Conservation (phyloP, 805 yeast genomes). For the Wickerhamomyces alni region DNA sequence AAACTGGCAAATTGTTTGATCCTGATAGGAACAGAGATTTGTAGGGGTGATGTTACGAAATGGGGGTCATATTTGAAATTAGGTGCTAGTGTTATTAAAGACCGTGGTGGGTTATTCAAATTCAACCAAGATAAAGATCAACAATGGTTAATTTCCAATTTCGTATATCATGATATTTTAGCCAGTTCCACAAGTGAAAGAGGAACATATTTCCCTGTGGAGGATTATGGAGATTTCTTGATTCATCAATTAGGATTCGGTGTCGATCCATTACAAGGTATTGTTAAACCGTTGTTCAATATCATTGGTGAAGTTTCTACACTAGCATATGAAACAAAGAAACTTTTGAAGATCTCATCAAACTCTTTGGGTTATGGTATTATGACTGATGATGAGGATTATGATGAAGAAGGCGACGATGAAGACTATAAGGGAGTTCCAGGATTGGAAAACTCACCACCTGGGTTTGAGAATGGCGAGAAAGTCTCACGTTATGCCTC, state of each 20-base stretch:
- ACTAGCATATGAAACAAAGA: constrained; percentile 48
- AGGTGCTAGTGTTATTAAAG: constrained; percentile 57
- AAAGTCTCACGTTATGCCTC: constrained; percentile 28
- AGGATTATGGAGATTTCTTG: constrained; percentile 44
- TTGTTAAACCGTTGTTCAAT: constrained; percentile 62
- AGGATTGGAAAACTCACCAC: constrained; percentile 15
- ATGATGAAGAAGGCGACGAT: constrained; percentile 6
- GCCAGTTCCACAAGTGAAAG: constrained; percentile 55
- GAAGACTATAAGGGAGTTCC: constrained; percentile 15
- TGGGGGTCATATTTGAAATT: constrained; percentile 65
- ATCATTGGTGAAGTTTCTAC: constrained; percentile 64
- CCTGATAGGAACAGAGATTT: constrained; percentile 74
- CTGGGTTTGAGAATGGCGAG: constrained; percentile 17
- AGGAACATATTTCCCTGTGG: constrained; percentile 58
- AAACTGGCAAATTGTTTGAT: constrained; percentile 63
- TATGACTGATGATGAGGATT: constrained; percentile 17
- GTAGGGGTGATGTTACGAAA: constrained; percentile 72
- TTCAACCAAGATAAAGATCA: constrained; percentile 49
- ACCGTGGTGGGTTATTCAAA: constrained; percentile 54
- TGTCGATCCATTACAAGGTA: constrained; percentile 67
- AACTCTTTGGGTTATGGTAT: constrained; percentile 22
- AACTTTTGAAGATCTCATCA: constrained; percentile 25
- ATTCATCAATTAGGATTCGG: constrained; percentile 29
- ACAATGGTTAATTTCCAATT: constrained; percentile 70
- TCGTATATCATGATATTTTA: constrained; percentile 75